A percentile compares a stretch with the other conserved stretches of the same genome.
These are phyloP conservation scores for Parasitella parasitica DNA, from an alignment of 371 early-diverging fungal genomes.

Conservation along the genomic window DNA sequence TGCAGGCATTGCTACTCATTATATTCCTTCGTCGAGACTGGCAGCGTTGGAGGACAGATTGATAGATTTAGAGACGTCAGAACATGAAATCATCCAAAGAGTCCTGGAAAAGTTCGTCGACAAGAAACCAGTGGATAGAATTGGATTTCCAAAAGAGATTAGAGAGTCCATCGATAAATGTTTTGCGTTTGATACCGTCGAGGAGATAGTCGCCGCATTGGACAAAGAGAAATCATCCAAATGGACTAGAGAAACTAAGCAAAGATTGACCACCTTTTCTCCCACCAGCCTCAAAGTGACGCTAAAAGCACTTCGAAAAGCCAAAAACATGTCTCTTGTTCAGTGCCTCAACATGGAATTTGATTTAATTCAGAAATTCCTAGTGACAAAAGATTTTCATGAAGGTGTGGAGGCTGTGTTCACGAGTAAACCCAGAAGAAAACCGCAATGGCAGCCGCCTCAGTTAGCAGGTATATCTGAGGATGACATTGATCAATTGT, in stretches of 20 bases:
- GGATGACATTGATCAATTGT: slow-evolving; percentile 56
- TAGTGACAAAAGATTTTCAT: slow-evolving; percentile 53
- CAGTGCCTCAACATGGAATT: slow-evolving; percentile 87
- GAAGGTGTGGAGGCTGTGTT: slow-evolving; percentile 50
- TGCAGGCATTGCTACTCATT: slow-evolving; percentile 97
- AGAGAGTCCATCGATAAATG: slow-evolving; percentile 83
- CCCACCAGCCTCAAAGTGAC: slow-evolving; percentile 90
- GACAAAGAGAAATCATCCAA: slow-evolving; percentile 56
- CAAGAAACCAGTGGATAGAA: slow-evolving; percentile 20
- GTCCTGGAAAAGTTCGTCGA: slow-evolving; percentile 92
- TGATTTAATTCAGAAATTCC: slow-evolving; percentile 72
- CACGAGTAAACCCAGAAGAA: slow-evolving; percentile 46
- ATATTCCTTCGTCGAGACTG: slow-evolving; percentile 85
- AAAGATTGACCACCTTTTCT: slow-evolving; percentile 65
- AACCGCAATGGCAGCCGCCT: slow-evolving; percentile 78
- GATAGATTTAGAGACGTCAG: slow-evolving; percentile 78
- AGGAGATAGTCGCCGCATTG: slow-evolving; percentile 81
- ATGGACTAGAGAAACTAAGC: slow-evolving; percentile 78
- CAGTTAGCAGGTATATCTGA: slow-evolving; percentile 54
- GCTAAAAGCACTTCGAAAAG: slow-evolving; percentile 73
- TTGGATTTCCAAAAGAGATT: slow-evolving; percentile 57
- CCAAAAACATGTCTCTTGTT: slow-evolving; percentile 63
- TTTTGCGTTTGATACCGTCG: slow-evolving; percentile 77
- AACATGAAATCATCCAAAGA: slow-evolving; percentile 81
- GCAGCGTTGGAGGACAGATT: slow-evolving; percentile 80